Conservation (phyloP, 768 basidiomycete species). For the Lentinula detonsa region DNA sequence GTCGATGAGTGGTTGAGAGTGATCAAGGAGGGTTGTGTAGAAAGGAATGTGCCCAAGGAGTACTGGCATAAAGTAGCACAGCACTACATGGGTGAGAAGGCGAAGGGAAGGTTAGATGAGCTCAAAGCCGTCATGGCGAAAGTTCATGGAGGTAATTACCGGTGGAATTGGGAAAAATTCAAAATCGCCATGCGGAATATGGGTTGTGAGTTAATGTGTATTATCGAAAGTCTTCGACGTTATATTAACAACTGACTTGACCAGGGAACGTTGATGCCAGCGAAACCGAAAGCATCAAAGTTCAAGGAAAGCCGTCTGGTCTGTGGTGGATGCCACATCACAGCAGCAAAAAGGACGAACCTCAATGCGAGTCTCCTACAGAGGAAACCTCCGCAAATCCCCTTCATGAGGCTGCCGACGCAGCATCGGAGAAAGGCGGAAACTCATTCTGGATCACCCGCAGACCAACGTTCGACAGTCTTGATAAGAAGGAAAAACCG, state of each 20-base stretch:
- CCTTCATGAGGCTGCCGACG: slow-evolving; percentile 13
- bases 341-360: slow-evolving; percentile 20
- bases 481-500: background rate
- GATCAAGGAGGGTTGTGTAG: slow-evolving; percentile 66
- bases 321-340: slow-evolving; percentile 44
- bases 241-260: background rate
- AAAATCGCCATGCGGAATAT: slow-evolving; percentile 73
- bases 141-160: slow-evolving; percentile 71
- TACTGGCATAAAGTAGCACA: slow-evolving; percentile 82
- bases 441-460: slow-evolving; percentile 1
- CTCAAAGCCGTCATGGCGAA: slow-evolving; percentile 69
- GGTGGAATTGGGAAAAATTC: slow-evolving; percentile 83
- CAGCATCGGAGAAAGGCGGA: background rate
- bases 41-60: slow-evolving; percentile 69
- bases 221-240: background rate
- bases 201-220: slow-evolving; percentile 54
- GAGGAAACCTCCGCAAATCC: slow-evolving; percentile 7
- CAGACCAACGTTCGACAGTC: background rate
- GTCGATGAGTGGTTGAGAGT: slow-evolving; percentile 71
- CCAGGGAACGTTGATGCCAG: slow-evolving; percentile 64
- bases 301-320: slow-evolving; percentile 41
- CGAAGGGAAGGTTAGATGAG: slow-evolving; percentile 60
- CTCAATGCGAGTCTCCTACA: slow-evolving; percentile 11
- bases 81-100: slow-evolving; percentile 67
- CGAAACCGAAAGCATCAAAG: slow-evolving; percentile 56